Percentiles rank a stretch among this genome's conserved stretches.
Evolutionary conservation across 495 filamentous ascomycete genomes (phyloP).

Genomic region (Friedmanniomyces simplex): DNA sequence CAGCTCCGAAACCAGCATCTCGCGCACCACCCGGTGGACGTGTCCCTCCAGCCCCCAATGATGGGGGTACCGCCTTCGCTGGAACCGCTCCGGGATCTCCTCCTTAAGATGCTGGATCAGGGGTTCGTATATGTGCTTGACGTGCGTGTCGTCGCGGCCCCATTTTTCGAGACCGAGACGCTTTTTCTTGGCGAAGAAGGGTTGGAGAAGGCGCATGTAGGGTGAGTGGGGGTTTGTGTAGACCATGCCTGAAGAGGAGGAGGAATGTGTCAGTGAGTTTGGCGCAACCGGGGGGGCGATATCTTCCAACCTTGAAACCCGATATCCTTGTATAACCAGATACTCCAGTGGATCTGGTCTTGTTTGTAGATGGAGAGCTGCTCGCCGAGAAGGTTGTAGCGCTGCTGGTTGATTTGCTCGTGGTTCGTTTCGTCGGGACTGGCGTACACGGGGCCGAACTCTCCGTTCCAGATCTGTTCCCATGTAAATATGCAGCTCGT

Average conservation of each 20-base stretch:
- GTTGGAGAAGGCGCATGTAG: constrained; percentile 41
- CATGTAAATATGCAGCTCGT: background rate
- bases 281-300: no score
- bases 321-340: constrained; percentile 55
- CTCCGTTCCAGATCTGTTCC: constrained; percentile 50
- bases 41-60: no score
- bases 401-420: constrained; percentile 38
- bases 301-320: constrained; percentile 37
- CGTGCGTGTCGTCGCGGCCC: constrained; percentile 27
- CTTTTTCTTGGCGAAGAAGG: no score
- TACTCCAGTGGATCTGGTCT: no score
- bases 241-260: constrained; percentile 49
- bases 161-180: no score
- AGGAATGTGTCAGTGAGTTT: background rate
- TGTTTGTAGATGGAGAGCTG: constrained; percentile 51
- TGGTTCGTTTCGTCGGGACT: constrained; percentile 30
- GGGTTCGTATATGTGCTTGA: constrained; percentile 8
- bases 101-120: no score
- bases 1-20: no score
- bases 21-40: no score
- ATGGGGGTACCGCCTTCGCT: no score
- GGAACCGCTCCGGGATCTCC: no score
- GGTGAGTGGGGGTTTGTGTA: constrained; percentile 36
- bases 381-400: constrained; percentile 45
- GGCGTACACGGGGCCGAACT: constrained; percentile 56